Evolutionary conservation across 371 early-diverging fungal species (phyloP).

Genomic region (Dinochytrium kinnereticum): DNA sequence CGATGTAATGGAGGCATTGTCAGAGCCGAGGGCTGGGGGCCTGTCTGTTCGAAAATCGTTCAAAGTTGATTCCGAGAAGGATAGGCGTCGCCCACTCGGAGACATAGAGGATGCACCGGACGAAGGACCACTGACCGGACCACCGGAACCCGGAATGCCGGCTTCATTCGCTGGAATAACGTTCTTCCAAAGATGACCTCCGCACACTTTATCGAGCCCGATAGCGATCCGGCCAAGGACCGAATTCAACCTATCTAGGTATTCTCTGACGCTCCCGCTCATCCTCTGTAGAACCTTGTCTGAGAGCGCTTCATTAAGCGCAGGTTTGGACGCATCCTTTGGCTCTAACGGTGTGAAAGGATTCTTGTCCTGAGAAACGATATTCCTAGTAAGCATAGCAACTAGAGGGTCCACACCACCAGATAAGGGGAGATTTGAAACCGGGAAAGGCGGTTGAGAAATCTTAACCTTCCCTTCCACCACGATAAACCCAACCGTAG

Average conservation of each 20-base stretch:
- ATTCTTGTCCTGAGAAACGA: neutral
- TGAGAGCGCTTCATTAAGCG: constrained; percentile 45
- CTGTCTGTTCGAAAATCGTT: neutral
- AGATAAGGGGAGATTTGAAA: constrained; percentile 16
- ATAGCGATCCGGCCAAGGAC: constrained; percentile 59
- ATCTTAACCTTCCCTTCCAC: constrained; percentile 55
- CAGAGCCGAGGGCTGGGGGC: neutral
- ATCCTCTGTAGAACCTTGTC: constrained; percentile 52
- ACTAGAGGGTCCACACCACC: constrained; percentile 35
- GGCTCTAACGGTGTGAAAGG: constrained; percentile 15
- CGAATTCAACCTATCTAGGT: constrained; percentile 62
- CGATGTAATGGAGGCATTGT: constrained; percentile 3
- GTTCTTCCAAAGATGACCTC: constrained; percentile 24
- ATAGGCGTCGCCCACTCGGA: neutral
- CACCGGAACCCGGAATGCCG: neutral
- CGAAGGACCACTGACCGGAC: neutral
- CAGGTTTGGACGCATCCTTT: neutral
- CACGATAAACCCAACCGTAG: constrained; percentile 42
- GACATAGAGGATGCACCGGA: neutral
- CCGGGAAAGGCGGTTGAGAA: constrained; percentile 52
- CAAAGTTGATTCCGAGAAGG: constrained; percentile 5
- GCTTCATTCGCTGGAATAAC: constrained; percentile 5
- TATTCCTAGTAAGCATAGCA: constrained; percentile 19
- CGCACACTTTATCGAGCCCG: constrained; percentile 57
- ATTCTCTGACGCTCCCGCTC: constrained; percentile 54